Evolutionary conservation across 2,329 filamentous ascomycete genomes (phyloP).

Genomic region (Coniella vitis): DNA sequence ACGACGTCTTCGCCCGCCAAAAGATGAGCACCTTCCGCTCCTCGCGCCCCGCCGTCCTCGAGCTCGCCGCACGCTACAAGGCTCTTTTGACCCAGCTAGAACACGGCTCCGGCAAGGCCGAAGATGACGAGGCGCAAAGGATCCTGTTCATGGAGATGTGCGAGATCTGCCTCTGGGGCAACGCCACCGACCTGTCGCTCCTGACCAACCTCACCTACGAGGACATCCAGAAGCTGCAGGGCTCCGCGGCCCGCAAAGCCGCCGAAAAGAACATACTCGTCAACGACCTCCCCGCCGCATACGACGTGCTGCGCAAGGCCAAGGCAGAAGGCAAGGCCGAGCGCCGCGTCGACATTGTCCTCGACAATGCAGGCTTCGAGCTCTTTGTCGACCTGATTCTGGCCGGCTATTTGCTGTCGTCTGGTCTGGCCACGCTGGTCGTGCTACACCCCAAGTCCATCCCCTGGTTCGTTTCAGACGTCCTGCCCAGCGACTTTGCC

Average conservation of each 20-base stretch:
- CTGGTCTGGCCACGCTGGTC: conserved; percentile 77
- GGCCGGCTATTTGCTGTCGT: conserved; percentile 79
- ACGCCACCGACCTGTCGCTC: conserved; percentile 89
- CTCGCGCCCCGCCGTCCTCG: conserved; percentile 62
- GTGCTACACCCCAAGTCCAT: conserved; percentile 91
- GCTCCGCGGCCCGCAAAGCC: conserved; percentile 74
- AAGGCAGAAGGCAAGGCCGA: conserved; percentile 38
- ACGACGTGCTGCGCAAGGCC: conserved; percentile 21
- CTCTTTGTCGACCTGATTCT: conserved; percentile 91
- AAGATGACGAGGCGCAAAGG: conserved; percentile 62
- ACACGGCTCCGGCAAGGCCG: conserved; percentile 41
- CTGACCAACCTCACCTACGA: conserved; percentile 87
- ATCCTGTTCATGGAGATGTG: conserved; percentile 87
- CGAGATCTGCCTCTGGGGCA: conserved; percentile 95
- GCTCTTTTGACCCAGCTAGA: conserved; percentile 62
- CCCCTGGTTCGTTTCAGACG: conserved; percentile 97
- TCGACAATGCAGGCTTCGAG: conserved; percentile 97
- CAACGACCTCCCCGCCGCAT: conserved; percentile 61
- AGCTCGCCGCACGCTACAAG: conserved; percentile 35
- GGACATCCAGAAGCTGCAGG: conserved; percentile 94
- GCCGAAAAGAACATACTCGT: conserved; percentile 87
- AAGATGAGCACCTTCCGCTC: conserved; percentile 91
- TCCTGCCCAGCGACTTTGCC: conserved; percentile 77
- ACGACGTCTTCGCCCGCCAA: conserved; percentile 84
- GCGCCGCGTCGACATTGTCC: conserved; percentile 82